Evolutionary conservation across 495 filamentous ascomycete genomes (phyloP).

Genomic region (Chaetomium cochliodes): DNA sequence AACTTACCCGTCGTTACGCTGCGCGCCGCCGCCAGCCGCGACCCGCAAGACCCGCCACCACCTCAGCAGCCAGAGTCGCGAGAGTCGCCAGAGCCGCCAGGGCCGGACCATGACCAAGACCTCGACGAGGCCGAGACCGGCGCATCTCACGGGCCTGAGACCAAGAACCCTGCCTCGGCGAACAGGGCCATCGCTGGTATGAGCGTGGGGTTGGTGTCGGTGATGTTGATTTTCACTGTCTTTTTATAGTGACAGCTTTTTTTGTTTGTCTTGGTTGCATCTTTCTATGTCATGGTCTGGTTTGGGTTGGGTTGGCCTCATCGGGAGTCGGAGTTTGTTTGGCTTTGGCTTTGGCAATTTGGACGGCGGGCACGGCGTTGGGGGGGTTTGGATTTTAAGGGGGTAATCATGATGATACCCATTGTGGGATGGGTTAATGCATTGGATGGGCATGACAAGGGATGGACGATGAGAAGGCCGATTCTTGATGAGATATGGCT

Average conservation of each 20-base stretch:
- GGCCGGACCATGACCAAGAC: not conserved
- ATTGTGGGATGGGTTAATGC: slow-evolving; percentile 1
- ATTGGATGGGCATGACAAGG: not conserved
- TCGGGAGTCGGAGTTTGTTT: not conserved
- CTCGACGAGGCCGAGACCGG: not conserved
- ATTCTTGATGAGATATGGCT: not conserved
- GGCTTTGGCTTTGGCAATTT: not conserved
- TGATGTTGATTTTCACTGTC: slow-evolving; percentile 43
- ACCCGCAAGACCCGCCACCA: not conserved
- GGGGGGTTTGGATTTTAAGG: not conserved
- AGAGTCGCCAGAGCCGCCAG: not conserved
- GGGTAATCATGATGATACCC: slow-evolving; percentile 8
- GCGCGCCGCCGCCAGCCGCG: no score
- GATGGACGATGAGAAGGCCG: not conserved
- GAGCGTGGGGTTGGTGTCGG: slow-evolving; percentile 50
- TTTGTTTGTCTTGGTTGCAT: slow-evolving; percentile 14
- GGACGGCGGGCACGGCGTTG: not conserved
- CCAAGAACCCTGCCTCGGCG: slow-evolving; percentile 40
- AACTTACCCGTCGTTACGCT: not conserved
- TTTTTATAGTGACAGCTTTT: slow-evolving; percentile 3
- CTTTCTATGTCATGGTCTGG: not conserved
- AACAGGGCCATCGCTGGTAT: slow-evolving; percentile 55
- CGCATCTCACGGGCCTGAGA: not conserved
- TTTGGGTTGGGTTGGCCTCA: not conserved
- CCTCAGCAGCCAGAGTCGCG: not conserved